Evolutionary conservation across 108 stramenopile species (phyloP).

Genomic region (Cylindrotheca closterium): DNA sequence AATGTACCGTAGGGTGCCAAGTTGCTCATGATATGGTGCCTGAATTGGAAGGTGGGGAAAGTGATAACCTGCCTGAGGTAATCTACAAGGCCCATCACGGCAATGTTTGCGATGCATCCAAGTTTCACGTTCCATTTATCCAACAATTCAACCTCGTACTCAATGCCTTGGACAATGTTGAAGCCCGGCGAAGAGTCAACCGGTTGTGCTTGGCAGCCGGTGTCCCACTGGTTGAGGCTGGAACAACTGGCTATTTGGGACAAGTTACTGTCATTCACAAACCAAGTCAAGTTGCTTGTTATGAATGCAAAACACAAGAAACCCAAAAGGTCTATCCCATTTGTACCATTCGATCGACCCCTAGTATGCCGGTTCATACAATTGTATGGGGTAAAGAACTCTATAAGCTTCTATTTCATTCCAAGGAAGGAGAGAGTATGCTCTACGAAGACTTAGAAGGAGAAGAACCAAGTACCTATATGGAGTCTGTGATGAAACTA

Average conservation of each 20-base stretch:
- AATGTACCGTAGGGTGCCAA: conserved; percentile 78
- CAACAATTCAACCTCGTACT: conserved; percentile 87
- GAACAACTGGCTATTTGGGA: conserved; percentile 97
- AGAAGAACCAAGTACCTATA: conserved; percentile 67
- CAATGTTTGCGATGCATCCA: conserved; percentile 93
- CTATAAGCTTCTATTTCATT: conserved; percentile 92
- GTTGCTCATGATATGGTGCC: conserved; percentile 68
- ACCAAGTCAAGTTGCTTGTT: conserved; percentile 85
- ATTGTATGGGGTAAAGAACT: conserved; percentile 99
- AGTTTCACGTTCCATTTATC: conserved; percentile 88
- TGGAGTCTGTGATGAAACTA: conserved; percentile 52
- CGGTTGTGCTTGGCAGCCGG: conserved; percentile 94
- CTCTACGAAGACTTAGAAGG: conserved; percentile 62
- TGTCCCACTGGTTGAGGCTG: conserved; percentile 95
- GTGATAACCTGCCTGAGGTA: conserved; percentile 9
- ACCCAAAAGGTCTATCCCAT: conserved; percentile 98
- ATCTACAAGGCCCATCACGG: conserved; percentile 85
- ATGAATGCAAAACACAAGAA: conserved; percentile 96
- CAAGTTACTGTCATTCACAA: conserved; percentile 95
- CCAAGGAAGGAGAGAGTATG: conserved; percentile 84
- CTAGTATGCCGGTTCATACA: conserved; percentile 97
- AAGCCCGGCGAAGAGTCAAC: conserved; percentile 96
- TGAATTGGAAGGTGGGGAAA: not conserved
- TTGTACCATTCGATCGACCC: conserved; percentile 98
- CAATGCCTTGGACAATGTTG: conserved; percentile 97